Evolutionary conservation across 495 filamentous ascomycete species (phyloP).

Genomic region (Aspergillus conjunctus): DNA sequence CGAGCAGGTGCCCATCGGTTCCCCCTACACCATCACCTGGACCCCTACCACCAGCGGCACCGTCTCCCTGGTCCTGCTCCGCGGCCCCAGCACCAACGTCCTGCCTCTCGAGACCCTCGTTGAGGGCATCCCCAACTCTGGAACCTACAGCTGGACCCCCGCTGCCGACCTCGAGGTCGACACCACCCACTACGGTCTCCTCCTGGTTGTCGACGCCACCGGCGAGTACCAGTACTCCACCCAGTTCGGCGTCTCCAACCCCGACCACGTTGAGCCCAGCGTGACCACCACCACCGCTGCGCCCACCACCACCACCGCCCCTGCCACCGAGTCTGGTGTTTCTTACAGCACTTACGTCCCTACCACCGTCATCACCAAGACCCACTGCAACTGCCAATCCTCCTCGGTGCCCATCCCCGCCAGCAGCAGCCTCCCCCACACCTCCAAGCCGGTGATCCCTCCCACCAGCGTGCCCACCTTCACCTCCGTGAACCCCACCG

Average conservation of each 20-base stretch:
- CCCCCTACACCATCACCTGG: constrained; percentile 65
- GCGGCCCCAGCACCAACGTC: constrained; percentile 61
- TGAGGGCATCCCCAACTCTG: constrained; percentile 59
- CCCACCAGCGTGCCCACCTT: constrained; percentile 7
- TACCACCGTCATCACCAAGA: constrained; percentile 20
- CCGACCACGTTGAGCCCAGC: constrained; percentile 26
- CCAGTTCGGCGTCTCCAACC: constrained; percentile 67
- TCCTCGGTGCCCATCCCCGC: not conserved
- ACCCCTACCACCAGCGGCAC: constrained; percentile 44
- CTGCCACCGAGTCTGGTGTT: constrained; percentile 10
- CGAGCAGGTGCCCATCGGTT: constrained; percentile 56
- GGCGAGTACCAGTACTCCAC: constrained; percentile 70
- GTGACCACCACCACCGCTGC: constrained; percentile 27
- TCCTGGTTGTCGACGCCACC: constrained; percentile 62
- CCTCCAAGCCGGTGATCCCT: constrained; percentile 6
- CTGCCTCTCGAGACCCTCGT: constrained; percentile 55
- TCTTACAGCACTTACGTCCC: constrained; percentile 19
- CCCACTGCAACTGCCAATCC: constrained; percentile 21
- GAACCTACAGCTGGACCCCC: constrained; percentile 61
- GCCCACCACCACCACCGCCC: constrained; percentile 17
- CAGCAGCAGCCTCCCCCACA: not conserved
- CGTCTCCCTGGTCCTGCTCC: constrained; percentile 66
- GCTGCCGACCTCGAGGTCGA: constrained; percentile 49
- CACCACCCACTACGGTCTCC: constrained; percentile 63
- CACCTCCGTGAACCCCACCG: constrained; percentile 21